Conservation (phyloP, 2,329 filamentous ascomycete genomes). For the Xylogone sp. region DNA sequence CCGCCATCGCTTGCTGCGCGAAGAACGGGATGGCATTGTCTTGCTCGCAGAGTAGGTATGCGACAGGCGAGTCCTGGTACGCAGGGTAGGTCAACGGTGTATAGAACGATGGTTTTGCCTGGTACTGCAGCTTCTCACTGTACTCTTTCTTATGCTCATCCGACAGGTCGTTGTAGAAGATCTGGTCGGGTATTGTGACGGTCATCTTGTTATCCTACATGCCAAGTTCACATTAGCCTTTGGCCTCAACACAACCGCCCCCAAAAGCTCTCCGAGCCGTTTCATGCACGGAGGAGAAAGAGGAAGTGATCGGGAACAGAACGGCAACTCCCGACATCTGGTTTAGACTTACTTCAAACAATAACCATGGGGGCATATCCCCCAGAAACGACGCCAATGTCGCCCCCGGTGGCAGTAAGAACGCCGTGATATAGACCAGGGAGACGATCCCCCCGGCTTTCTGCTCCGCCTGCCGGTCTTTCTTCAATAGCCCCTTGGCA, state of each 20-base stretch:
- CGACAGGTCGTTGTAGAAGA: constrained; percentile 34
- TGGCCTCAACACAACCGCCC: too few relatives aligned
- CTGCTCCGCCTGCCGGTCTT: constrained; percentile 28
- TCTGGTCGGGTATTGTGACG: constrained; percentile 16
- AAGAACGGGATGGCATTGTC: constrained; percentile 12
- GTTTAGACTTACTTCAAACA: not conserved
- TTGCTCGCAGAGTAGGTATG: constrained; percentile 15
- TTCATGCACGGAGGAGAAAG: too few relatives aligned
- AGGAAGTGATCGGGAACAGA: too few relatives aligned
- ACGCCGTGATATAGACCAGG: constrained; percentile 8
- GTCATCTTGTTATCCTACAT: constrained; percentile 2
- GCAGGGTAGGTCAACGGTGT: not conserved
- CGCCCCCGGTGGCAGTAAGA: constrained; percentile 2
- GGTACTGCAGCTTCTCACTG: not conserved
- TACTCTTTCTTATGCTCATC: not conserved
- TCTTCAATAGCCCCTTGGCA: constrained; percentile 28
- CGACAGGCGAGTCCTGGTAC: constrained; percentile 3
- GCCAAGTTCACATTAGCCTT: too few relatives aligned
- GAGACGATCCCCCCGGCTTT: constrained; percentile 30
- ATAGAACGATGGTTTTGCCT: not conserved
- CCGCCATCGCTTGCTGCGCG: constrained; percentile 12
- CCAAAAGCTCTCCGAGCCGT: too few relatives aligned
- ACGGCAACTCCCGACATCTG: too few relatives aligned
- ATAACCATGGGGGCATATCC: not conserved
- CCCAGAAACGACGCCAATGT: not conserved